Evolutionary conservation across 192 early-diverging fungal species (phyloP), one percentile per base, ranked within the genome.

Genomic region (Oehlia diaphana): DNA sequence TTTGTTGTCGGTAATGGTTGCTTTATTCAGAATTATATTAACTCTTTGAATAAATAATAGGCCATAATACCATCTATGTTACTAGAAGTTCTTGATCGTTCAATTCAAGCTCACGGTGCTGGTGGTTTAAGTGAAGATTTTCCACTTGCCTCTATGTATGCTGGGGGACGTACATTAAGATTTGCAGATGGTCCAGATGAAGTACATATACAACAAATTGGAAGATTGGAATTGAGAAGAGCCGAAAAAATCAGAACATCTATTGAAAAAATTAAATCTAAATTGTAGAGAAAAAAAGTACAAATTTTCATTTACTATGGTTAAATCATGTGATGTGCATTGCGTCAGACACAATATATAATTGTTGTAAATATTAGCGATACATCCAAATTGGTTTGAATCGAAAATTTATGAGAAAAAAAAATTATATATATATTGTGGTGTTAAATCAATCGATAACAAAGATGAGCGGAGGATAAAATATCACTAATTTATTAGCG

Each of bases 171-270:
- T 53, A 94, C 95, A 31, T 86, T 98, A 76, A 90, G 96, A 70
- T 93, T 96, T 85, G 96, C 96, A 49, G 96, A 98, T 89, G 96
- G 93, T 14, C 96, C 96, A 10, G 96, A 98, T 79, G 96, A 97
- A 84, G 95, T 97, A 9, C 96, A 98, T 79, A 90, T 87, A 26
- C 84, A 87, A 67, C 97, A 98, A 83, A 90, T 99, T 77, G 95
- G 92, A 14, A 90, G 90, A 79, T 86, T 91, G 35, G 94, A 95
- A 82, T 86, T 95, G 76, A 85, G 85, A 70, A 83, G 90, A 61
- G 87, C 86, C 9, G 82, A 72, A 19, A 86, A 82, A 23, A 80
- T 91, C 47, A 78, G 79, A 68, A 79, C 76, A 31, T 79, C 81
- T 50, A 42, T 79, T 21, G 79, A 86, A 44, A 53, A 68, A 64